Evolutionary conservation across 2,329 filamentous ascomycete genomes (phyloP), one percentile per base, ranked within the genome.

Genomic region (Trichoderma endophyticum): DNA sequence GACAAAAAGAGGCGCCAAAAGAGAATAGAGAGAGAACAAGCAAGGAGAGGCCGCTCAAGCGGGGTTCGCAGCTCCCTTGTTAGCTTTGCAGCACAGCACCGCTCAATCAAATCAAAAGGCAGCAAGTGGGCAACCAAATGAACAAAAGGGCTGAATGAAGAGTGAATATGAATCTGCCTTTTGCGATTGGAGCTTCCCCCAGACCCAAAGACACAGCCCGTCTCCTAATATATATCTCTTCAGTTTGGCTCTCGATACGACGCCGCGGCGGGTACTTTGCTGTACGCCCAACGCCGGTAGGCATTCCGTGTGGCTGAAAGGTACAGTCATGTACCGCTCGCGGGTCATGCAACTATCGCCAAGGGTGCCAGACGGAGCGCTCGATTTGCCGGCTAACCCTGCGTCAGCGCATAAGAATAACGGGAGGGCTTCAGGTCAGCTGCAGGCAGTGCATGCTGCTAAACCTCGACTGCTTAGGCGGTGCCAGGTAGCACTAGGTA

Each of bases 391-490:
- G 32, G 18, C 34, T 36, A 34, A 51, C 36, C 28, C 69, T 65
- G 34, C 69, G 36, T 43, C 54, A 60, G 54, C 66, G 26, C 39
- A 51, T n/a, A 24, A 51, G 43, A 28, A 34, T 15, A 48, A 43
- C 28, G n/a, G 36, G 56, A 61, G 56, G 12, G 21, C 21, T 26
- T 18, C 48, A 18, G 51, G 70, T 71, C 70, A 71, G 70, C 62
- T 66, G 70, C 63, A 56, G 70, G 70, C 70, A 62, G 62, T 71
- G 69, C 61, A 71, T 24, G 43, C 36, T 24, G 24, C 39, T 54
- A 51, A 24, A 24, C 18, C 28, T 60, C 56, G 48, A 54, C 21
- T 39, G 36, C 24, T 28, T 24, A 24, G 11, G 28, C 15, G 28
- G 48, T 39, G 34, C 48, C 51, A 51, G 62, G 36, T 39, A n/a